phyloP scores from a whole-genome alignment of 2,329 filamentous ascomycete genomes.

The Aspergillus awamori region DNA sequence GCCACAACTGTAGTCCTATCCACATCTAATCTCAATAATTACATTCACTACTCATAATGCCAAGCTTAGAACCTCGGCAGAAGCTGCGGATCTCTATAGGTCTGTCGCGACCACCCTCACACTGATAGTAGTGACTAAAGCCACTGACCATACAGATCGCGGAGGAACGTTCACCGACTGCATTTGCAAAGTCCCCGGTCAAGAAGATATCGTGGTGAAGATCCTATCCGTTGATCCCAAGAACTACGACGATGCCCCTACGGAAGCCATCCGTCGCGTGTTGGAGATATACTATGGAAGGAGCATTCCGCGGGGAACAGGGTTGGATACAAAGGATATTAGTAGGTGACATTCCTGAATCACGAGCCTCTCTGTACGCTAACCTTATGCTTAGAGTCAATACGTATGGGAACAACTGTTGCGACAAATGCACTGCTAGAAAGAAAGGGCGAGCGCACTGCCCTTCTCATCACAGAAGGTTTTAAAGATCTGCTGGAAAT shows the following conservation, averaged over 20 bases:
- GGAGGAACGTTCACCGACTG: slow-evolving; percentile 45
- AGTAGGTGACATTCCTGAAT: not conserved
- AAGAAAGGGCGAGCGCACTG: slow-evolving; percentile 1
- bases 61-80: not conserved
- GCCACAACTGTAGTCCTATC: not conserved
- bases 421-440: slow-evolving; percentile 3
- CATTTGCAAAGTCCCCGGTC: slow-evolving; percentile 8
- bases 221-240: slow-evolving; percentile 82
- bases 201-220: slow-evolving; percentile 71
- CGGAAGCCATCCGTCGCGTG: slow-evolving; percentile 22
- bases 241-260: slow-evolving; percentile 76
- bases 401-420: slow-evolving; percentile 3
- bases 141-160: slow-evolving; percentile 14
- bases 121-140: not conserved
- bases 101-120: not conserved
- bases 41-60: not conserved
- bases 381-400: not conserved
- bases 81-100: slow-evolving; percentile 1
- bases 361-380: not conserved
- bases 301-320: slow-evolving; percentile 18
- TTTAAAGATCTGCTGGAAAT: slow-evolving; percentile 51
- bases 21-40: not conserved
- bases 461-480: not conserved
- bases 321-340: slow-evolving; percentile 8
- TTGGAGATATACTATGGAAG: slow-evolving; percentile 14